Evolutionary conservation across 371 early-diverging fungal species (phyloP), one percentile per base, ranked within the genome.

Genomic region (Apophysomyces ossiformis): DNA sequence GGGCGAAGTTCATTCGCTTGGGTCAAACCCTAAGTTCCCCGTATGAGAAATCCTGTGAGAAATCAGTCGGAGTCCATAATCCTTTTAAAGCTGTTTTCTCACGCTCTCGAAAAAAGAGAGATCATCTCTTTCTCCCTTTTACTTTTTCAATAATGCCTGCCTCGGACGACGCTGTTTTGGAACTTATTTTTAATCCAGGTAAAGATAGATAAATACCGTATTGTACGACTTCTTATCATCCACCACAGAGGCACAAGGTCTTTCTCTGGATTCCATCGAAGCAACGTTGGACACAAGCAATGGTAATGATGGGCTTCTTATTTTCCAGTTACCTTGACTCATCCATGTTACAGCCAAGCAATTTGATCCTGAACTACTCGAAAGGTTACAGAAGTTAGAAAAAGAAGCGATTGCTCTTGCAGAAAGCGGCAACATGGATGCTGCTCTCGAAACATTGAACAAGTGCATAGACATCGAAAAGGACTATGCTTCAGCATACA

Each of bases 401-500:
- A 69, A 38, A 61, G 76, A 59, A 60, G 89, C 79, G 1, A 74
- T 88, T 46, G 44, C 44, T 4, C 58, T 73, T 1, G 88, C 87
- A 37, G 86, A 89, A 59, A 57, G 72, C 58, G 81, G 71, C 16
- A 64, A 87, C 26, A 60, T 87, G 8, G 64, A 73, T 4, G 76
- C 67, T 13, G 89, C 90, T 41, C 68, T 92, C 7, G 54, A 47
- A 0, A 21, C 74, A 7, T 68, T 90, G 4, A 65, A 84, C 15
- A 60, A 74, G 59, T 83, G 84, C 32, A 87, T 92, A 39, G 47
- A 60, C 11, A 65, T 85, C 9, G 89, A 87, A 69, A 85, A 89
- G 6, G 69, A 74, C 36, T 94, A 93, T 76, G 89, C 94, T 21
- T 91, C 93, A 1, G 92, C 87, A 0, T 94, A 92, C 72, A 96